A percentile compares a stretch with the other conserved stretches of the same genome.
Evolutionary conservation across 495 filamentous ascomycete species (phyloP).

Genomic region (Usnea hakonensis): DNA sequence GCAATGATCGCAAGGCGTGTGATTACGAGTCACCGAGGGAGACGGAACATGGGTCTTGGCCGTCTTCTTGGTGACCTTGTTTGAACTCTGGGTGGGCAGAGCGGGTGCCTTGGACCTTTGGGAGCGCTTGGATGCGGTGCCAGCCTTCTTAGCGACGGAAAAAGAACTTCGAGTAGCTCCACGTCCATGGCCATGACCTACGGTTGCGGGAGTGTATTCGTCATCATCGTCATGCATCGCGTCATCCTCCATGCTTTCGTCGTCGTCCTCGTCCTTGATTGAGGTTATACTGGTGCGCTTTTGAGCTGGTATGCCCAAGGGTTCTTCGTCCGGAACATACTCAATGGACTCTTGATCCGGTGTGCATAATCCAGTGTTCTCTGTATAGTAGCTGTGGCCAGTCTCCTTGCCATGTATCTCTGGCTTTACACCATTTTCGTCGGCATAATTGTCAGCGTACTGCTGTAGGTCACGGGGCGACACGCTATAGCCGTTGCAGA

Average conservation of each 20-base stretch:
- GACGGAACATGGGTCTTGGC: neutral
- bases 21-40: neutral
- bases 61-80: conserved; percentile 10
- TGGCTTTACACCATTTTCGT: conserved; percentile 1
- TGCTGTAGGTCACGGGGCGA: conserved; percentile 11
- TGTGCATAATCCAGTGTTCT: neutral
- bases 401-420: conserved; percentile 2
- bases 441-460: conserved; percentile 3
- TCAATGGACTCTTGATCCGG: neutral
- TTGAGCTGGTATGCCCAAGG: conserved; percentile 5
- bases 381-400: conserved; percentile 2
- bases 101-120: conserved; percentile 6
- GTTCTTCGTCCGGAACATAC: conserved; percentile 8
- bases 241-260: conserved; percentile 17
- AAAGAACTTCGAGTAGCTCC: conserved; percentile 5
- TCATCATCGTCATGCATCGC: conserved; percentile 18
- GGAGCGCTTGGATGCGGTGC: conserved; percentile 3
- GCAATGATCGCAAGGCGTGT: conserved; percentile 20
- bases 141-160: neutral
- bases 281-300: neutral
- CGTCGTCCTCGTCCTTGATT: conserved; percentile 17
- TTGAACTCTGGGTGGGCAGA: neutral
- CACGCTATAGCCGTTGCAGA: neutral
- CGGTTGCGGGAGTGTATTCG: conserved; percentile 10
- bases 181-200: neutral